Evolutionary conservation across 2,329 filamentous ascomycete genomes (phyloP), one percentile per base, ranked within the genome.

Genomic region (Cladophialophora immunda): DNA sequence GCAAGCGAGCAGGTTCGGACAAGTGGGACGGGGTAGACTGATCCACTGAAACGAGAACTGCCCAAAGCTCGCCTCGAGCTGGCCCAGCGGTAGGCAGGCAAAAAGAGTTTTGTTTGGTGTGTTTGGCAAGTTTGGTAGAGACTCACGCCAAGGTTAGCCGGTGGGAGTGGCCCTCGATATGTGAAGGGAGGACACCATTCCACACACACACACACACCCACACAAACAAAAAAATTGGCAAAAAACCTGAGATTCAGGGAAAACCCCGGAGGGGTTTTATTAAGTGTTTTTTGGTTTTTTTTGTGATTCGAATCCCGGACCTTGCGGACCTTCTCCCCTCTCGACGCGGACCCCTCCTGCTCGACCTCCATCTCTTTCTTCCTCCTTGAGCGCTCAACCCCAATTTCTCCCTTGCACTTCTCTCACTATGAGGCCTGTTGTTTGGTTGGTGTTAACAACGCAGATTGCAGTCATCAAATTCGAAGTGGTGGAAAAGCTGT

Each of bases 351-450:
- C 25, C 52, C 52, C 52, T 32, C 52, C 52, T 55, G 52, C 52
- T 55, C 52, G 13, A 4, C 52, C 52, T 32, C 52, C 52, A n/a
- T 5, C 52, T 55, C 52, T 55, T 55, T 55, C 52, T 55, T 55
- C 52, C 52, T 30, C 52, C 52, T 15, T 55, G 52, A 55, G 52
- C 52, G 52, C 25, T 55, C 52, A 55, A 55, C 52, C 52, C 52
- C 52, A 54, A 54, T 55, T 32, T 13, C 11, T 25, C 30, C 52
- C 52, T 34, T 15, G 27, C 52, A 15, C 52, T 2, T 32, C 52
- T 55, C 52, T 34, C 52, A 11, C 52, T 32, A 3, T 30, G 52
- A 34, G 52, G 5, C 52, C 27, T 55, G n/a, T 55, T 41, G 6
- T 17, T 54, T 54, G 52, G 52, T 47, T 47, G 45, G 9, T 25